Evolutionary conservation across 257 asterid genomes (phyloP), one percentile per base, ranked within the genome.

Genomic region (Solanum lignicaule): DNA sequence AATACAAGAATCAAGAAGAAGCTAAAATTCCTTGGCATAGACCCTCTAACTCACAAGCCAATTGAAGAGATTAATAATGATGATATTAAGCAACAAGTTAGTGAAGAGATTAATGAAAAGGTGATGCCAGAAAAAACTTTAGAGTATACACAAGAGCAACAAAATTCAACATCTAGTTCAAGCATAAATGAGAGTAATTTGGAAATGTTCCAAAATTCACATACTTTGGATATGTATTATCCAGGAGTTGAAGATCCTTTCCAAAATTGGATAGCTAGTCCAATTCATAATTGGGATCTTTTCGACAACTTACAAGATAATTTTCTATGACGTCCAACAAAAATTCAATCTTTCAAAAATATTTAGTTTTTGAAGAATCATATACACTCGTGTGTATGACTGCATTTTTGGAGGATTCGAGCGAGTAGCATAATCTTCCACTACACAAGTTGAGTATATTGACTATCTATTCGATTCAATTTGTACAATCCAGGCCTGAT

Each of bases 1-100:
- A 93, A 93, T 82, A 93, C 95, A 29, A 91, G 91, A 84, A 93
- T 93, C 88, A 91, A 91, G 91, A 93, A 93, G 91, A 93, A 91
- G 69, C 35, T 93, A 76, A 91, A 90, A 55, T 86, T 83, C 60
- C 90, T 89, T 33, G 95, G 94, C 4, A 62, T 93, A 85, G 93
- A 91, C 66, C 92, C 95, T 25, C 5, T 88, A 1, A 92, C 95
- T 13, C 95, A 92, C 88, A 91, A 86, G 73, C 93, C 93, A 18
- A 38, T 88, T 29, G 89, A 89, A 11, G 55, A 87, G 35, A 84
- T 72, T n/a, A 91, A 90, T 41, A 91, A 90, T 69, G 88, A 90
- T 76, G 88, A 83, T 83, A 68, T 25, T 78, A 89, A 68, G n/a
- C 90, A 86, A 32, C 33, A 87, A 8, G 27, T 41, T 78, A 65